Conservation (phyloP, 1,139 yeast genomes). For the Taphrina communis region DNA sequence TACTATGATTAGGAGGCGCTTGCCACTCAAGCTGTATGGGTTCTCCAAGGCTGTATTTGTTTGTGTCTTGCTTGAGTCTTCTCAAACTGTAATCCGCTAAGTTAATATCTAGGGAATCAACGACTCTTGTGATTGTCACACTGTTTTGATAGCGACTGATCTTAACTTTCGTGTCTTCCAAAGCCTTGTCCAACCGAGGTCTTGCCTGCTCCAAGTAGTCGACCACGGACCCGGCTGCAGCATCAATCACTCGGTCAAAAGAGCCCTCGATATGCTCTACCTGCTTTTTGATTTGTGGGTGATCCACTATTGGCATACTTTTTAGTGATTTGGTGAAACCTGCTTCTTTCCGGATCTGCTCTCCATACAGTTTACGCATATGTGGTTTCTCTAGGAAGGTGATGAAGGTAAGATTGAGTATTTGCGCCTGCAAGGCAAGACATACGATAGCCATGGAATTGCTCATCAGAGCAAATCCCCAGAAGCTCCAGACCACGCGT, state of each 20-base stretch:
- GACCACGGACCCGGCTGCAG: background rate
- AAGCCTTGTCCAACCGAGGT: constrained; percentile 29
- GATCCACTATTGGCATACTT: constrained; percentile 46
- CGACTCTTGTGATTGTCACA: constrained; percentile 24
- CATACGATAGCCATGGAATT: constrained; percentile 64
- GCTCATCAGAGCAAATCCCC: constrained; percentile 74
- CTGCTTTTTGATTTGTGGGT: constrained; percentile 20
- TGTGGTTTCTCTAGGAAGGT: constrained; percentile 80
- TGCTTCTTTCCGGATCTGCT: constrained; percentile 57
- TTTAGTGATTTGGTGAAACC: constrained; percentile 72
- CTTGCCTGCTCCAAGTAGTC: constrained; percentile 12
- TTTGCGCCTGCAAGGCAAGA: constrained; percentile 71
- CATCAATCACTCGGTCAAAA: constrained; percentile 24
- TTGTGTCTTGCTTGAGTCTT: constrained; percentile 23
- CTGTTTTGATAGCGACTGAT: constrained; percentile 29
- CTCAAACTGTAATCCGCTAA: background rate
- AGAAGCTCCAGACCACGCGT: constrained; percentile 76
- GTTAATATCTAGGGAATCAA: constrained; percentile 3
- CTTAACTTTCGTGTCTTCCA: constrained; percentile 20
- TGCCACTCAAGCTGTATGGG: constrained; percentile 66
- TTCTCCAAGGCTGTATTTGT: constrained; percentile 56
- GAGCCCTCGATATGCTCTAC: constrained; percentile 33
- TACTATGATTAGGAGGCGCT: constrained; percentile 58
- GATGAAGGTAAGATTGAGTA: constrained; percentile 68
- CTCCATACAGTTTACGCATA: constrained; percentile 79